Conservation (phyloP, 768 basidiomycete species). For the Fomitopsis serialis region DNA sequence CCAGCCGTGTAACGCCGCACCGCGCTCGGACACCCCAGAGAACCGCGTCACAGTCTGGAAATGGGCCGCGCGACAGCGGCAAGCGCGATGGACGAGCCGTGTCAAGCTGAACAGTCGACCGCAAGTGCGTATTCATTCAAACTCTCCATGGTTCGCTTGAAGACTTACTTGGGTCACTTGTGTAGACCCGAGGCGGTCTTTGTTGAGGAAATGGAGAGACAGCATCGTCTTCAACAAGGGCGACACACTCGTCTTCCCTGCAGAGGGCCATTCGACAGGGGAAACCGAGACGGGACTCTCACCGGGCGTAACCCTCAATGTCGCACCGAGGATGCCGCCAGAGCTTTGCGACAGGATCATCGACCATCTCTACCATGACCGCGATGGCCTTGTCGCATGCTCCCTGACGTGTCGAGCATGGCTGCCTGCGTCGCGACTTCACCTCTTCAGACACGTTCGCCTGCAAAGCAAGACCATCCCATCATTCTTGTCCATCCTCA, state of each 20-base stretch:
- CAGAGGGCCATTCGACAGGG: neutral
- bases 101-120: neutral
- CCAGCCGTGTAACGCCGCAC: too few species aligned
- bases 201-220: neutral
- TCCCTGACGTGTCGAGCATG: slow-evolving; percentile 1
- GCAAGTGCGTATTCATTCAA: neutral
- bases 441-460: neutral
- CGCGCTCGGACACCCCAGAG: too few species aligned
- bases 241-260: neutral
- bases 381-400: neutral
- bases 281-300: neutral
- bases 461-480: neutral
- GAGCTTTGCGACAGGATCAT: slow-evolving; percentile 8
- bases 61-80: too few species aligned
- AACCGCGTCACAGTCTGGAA: too few species aligned
- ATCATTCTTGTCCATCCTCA: neutral
- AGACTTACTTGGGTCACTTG: neutral
- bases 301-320: neutral
- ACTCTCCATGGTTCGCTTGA: neutral
- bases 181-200: neutral
- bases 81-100: too few species aligned
- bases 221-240: neutral
- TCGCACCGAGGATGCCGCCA: neutral
- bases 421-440: neutral
- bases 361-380: slow-evolving; percentile 2